Evolutionary conservation across 352 stramenopile genomes (phyloP), one percentile per base, ranked within the genome.

Genomic region (Blastocystis sp.): DNA sequence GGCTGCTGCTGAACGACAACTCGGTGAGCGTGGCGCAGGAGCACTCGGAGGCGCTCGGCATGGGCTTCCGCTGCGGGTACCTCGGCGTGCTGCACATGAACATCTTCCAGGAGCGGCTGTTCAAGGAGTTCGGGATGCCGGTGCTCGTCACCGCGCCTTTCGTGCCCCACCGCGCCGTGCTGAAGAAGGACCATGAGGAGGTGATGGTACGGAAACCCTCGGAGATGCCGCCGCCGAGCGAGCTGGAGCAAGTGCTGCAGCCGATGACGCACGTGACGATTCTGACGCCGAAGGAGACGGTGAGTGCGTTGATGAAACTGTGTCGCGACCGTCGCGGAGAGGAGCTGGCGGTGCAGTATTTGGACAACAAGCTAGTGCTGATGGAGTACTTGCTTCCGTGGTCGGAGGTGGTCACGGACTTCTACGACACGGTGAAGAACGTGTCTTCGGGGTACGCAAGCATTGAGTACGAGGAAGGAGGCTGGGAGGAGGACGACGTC

Each of bases 371-470:
- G 18, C 93, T 91, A 7, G 93, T 97, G 87, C 89, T 98, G 61
- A 92, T 99, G 46, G 94, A 92, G 27, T 95, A 97, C 64, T 87
- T 91, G 59, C 92, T 99, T 48, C 96, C 96, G 42, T 99, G 95
- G 96, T 93, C 97, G 65, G 96, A 99, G 90, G 94, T 99, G 14
- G 97, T 99, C 64, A 98, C 92, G 6, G 97, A 99, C 88, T 98
- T 99, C 76, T 98, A 98, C 89, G 97, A 98, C 88, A 91, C 96
- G 71, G 89, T 98, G 56, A 98, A 98, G 90, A 97, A 92, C 38
- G 91, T 96, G 4, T 96, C 94, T 7, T 94, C 92, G 1, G 96
- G 96, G 34, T 98, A 97, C 87, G 96, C 95, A 88, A 91, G 86
- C 63, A 90, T 98, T 18, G 97, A 98, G 87, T 97, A 97, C 81